Conservation (phyloP, 495 filamentous ascomycete species). For the Tuber borchii region DNA sequence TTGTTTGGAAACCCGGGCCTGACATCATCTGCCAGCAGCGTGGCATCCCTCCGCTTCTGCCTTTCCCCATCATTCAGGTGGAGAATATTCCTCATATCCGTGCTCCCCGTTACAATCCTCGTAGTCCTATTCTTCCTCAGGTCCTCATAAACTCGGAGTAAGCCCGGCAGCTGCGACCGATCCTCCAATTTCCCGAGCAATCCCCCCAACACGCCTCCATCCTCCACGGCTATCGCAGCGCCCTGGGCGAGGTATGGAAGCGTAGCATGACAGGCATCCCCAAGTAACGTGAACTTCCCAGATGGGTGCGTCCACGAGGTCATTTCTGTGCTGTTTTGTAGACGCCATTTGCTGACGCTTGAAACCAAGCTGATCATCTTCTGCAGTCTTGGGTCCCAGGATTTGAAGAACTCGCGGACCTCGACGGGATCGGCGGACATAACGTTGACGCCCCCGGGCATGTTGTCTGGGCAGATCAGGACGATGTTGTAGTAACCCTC, state of each 20-base stretch:
- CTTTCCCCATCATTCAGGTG: constrained; percentile 55
- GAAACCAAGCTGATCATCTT: constrained; percentile 48
- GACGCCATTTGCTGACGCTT: constrained; percentile 51
- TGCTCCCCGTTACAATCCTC: constrained; percentile 51
- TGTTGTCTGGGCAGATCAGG: constrained; percentile 50
- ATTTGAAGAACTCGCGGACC: constrained; percentile 48
- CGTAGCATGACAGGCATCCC: constrained; percentile 63
- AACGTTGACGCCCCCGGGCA: constrained; percentile 47
- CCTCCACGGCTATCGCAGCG: constrained; percentile 53
- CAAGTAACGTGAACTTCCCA: constrained; percentile 44
- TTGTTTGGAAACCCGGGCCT: constrained; percentile 53
- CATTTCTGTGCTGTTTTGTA: constrained; percentile 45
- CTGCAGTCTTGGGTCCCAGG: constrained; percentile 52
- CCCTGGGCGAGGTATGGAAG: constrained; percentile 62
- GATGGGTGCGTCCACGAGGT: constrained; percentile 44
- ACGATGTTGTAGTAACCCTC: constrained; percentile 56
- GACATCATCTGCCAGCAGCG: constrained; percentile 48
- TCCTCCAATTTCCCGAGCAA: constrained; percentile 43
- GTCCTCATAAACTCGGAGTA: constrained; percentile 54
- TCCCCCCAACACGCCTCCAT: constrained; percentile 51
- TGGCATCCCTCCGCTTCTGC: constrained; percentile 50
- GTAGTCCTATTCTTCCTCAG: constrained; percentile 57
- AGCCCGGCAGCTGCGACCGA: constrained; percentile 47
- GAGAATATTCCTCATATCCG: constrained; percentile 53
- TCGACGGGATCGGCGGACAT: constrained; percentile 47